Evolutionary conservation across 208 protist genomes (phyloP).

Genomic region (Acanthamoeba divionensis): DNA sequence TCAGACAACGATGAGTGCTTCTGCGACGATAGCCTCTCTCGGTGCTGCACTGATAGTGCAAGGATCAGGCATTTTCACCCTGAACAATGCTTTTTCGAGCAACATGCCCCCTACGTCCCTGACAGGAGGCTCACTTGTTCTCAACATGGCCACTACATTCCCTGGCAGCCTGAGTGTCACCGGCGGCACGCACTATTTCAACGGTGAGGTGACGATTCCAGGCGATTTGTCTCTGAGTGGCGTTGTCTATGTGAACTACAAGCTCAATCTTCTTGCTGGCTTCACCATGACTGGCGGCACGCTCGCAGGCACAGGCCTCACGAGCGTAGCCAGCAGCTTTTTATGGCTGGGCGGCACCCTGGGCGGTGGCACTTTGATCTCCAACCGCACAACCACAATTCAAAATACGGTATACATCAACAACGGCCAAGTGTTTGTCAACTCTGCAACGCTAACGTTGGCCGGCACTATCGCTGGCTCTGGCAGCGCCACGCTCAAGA

Average conservation of each 20-base stretch:
- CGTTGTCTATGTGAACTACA: not conserved
- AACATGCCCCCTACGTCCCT: not conserved
- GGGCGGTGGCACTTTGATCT: not conserved
- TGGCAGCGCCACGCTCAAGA: not conserved
- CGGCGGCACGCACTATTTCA: conserved; percentile 28
- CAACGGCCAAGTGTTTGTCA: conserved; percentile 22
- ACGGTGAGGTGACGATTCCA: conserved; percentile 31
- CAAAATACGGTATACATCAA: not conserved
- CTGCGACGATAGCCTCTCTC: not conserved
- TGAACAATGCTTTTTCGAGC: not conserved
- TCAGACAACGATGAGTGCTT: not conserved
- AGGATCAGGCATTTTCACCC: not conserved
- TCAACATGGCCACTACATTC: conserved; percentile 27
- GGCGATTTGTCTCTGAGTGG: conserved; percentile 27
- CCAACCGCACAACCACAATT: not conserved
- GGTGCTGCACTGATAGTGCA: not conserved
- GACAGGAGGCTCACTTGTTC: not conserved
- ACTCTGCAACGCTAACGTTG: not conserved
- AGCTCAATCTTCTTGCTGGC: not conserved
- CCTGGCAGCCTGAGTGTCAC: conserved; percentile 36
- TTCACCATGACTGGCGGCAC: not conserved
- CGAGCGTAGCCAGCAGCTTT: conserved; percentile 4
- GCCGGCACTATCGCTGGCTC: not conserved
- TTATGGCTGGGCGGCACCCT: not conserved
- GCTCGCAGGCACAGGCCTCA: not conserved